Conservation (phyloP, 371 early-diverging fungal species). For the Dichotomocladium elegans region DNA sequence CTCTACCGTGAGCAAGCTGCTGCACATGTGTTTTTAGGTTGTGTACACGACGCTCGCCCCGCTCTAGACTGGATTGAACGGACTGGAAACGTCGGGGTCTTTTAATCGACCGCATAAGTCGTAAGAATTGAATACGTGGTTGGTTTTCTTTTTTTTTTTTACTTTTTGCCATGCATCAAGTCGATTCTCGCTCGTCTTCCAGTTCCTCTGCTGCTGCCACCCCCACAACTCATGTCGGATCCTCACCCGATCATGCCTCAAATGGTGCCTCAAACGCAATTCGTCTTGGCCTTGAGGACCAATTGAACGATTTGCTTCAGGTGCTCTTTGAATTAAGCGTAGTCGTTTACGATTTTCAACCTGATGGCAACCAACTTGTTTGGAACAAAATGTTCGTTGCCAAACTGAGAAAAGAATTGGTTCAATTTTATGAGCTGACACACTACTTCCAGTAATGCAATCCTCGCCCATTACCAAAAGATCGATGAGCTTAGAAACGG, state of each 20-base stretch:
- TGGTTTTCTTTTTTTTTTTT: neutral
- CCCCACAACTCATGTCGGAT: slow-evolving; percentile 2
- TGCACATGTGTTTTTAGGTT: no score
- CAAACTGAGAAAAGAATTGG: neutral
- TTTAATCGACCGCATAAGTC: no score
- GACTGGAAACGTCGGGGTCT: no score
- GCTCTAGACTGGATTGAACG: no score
- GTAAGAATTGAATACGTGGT: no score
- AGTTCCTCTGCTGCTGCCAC: slow-evolving; percentile 16
- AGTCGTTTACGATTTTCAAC: slow-evolving; percentile 70
- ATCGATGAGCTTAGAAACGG: slow-evolving; percentile 62
- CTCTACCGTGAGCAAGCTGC: no score
- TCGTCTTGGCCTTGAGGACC: slow-evolving; percentile 49
- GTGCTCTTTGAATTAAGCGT: slow-evolving; percentile 63
- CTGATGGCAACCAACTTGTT: slow-evolving; percentile 58
- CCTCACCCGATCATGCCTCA: neutral
- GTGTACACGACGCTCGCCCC: no score
- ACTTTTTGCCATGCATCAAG: slow-evolving; percentile 11
- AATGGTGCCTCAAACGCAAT: slow-evolving; percentile 7
- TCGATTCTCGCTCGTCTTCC: slow-evolving; percentile 16
- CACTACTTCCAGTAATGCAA: slow-evolving; percentile 45
- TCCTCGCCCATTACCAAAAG: slow-evolving; percentile 53
- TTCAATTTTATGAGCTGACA: neutral
- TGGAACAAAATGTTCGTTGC: slow-evolving; percentile 59
- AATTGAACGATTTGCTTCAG: slow-evolving; percentile 57